phyloP scores from a whole-genome alignment of 345 rosid species.

The Melaleuca quinquenervia region DNA sequence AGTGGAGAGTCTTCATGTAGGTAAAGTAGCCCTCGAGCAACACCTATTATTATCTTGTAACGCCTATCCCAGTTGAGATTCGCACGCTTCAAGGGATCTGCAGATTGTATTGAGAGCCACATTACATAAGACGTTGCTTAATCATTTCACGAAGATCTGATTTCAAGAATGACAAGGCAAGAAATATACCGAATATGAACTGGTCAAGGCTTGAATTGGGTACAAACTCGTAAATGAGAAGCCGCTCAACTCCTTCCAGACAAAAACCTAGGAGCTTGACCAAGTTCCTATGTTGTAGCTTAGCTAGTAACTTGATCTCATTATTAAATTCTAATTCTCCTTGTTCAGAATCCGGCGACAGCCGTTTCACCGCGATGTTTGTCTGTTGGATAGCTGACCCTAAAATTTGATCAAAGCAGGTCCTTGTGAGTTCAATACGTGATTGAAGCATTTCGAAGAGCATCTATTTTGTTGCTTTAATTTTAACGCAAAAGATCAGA shows the following conservation, averaged over 20 bases:
- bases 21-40: constrained; percentile 34
- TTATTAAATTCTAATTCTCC: constrained; percentile 27
- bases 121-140: background rate
- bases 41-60: constrained; percentile 23
- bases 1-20: constrained; percentile 35
- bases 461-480: background rate
- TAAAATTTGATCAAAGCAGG: background rate
- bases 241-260: constrained; percentile 24
- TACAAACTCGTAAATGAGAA: constrained; percentile 33
- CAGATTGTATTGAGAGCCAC: background rate
- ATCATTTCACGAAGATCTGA: background rate
- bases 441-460: background rate
- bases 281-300: constrained; percentile 34
- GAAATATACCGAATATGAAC: constrained; percentile 19
- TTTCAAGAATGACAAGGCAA: background rate
- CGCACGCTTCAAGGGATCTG: constrained; percentile 9
- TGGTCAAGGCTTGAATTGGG: constrained; percentile 32
- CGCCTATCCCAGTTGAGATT: constrained; percentile 20
- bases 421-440: too few species aligned
- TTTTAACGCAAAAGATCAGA: background rate
- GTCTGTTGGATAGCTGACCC: constrained; percentile 15
- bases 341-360: constrained; percentile 19
- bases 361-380: constrained; percentile 30
- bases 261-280: constrained; percentile 32
- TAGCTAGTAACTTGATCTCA: constrained; percentile 26